Evolutionary conservation across 139 green algal genomes (phyloP), one percentile per base, ranked within the genome.

Genomic region (Yamagishiella unicocca): DNA sequence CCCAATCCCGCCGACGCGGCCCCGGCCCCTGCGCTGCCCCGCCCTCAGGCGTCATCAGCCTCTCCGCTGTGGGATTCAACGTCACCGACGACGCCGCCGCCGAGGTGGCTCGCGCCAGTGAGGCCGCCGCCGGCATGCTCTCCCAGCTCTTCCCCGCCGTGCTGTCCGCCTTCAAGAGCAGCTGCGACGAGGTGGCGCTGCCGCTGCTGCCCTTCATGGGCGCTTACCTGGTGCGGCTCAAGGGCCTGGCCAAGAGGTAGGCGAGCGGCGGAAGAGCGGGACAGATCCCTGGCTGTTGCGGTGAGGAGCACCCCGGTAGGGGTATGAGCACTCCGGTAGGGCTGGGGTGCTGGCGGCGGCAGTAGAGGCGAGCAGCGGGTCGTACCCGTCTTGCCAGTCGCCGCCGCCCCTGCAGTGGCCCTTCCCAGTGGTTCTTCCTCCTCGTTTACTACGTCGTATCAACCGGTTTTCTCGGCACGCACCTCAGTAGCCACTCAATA

Each of bases 121-220:
- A 88, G 9, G 68, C 81, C 25, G 94, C 91, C 0, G 62, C 80
- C 67, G 21, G 37, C n/a, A 86, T 95, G 67, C 77, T 97, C 50
- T 76, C 82, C 22, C 35, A 87, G 31, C 89, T 97, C 6, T 91
- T 95, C 14, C 90, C 90, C 2, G 53, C 87, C 33, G 27, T 96
- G 17, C 81, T 97, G 66, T 76, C 88, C 4, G 93, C 92, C 0
- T 94, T 97, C 64, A 82, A 76, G 40, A 85, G 77, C 45, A 33
- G 31, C 33, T n/a, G 90, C 0, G 94, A 97, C 33, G 93, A 95
- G 33, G 92, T 98, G 64, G 85, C 88, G 7, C 88, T 94, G 68
- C 90, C 94, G 25, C 87, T 97, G 54, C 72, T 97, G 42, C 92
- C 94, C 22, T 98, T 98, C 92, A 92, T 98, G 72, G 83, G 87